Evolutionary conservation across 805 yeast species (phyloP).

Genomic region (Myxozyma kluyveri): DNA sequence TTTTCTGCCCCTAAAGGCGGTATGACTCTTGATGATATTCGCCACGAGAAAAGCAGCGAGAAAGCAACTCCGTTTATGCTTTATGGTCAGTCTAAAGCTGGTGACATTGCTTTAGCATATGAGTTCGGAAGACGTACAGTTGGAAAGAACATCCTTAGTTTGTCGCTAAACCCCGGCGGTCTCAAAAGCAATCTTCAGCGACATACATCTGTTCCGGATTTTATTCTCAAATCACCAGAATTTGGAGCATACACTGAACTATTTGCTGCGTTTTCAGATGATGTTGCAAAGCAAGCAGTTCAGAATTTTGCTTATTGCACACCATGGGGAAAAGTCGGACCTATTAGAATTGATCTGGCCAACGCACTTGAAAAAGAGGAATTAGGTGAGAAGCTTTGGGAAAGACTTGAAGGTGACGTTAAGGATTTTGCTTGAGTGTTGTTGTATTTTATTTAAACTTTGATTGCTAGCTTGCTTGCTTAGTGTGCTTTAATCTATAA

Average conservation of each 20-base stretch:
- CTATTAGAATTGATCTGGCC: background rate
- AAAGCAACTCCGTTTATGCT: constrained; percentile 7
- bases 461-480: too few relatives aligned
- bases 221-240: background rate
- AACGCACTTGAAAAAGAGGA: constrained; percentile 3
- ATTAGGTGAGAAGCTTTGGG: constrained; percentile 2
- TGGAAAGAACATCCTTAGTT: constrained; percentile 7
- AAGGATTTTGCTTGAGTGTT: background rate
- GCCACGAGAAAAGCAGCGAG: constrained; percentile 29
- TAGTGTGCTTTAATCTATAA: too few relatives aligned
- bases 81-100: constrained; percentile 48
- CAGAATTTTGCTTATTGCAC: constrained; percentile 1
- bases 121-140: constrained; percentile 7
- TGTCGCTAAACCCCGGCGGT: constrained; percentile 18
- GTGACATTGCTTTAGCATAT: constrained; percentile 31
- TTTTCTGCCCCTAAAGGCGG: constrained; percentile 37
- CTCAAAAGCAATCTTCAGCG: constrained; percentile 6
- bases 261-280: constrained; percentile 8
- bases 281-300: background rate
- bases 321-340: constrained; percentile 9
- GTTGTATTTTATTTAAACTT: too few relatives aligned
- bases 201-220: background rate
- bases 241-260: constrained; percentile 10
- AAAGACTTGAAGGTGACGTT: constrained; percentile 1
- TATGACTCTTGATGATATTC: constrained; percentile 40